These are phyloP conservation scores for Tolypocladium inflatum DNA, from an alignment of 2,329 filamentous ascomycete species.

Conservation along the genomic window DNA sequence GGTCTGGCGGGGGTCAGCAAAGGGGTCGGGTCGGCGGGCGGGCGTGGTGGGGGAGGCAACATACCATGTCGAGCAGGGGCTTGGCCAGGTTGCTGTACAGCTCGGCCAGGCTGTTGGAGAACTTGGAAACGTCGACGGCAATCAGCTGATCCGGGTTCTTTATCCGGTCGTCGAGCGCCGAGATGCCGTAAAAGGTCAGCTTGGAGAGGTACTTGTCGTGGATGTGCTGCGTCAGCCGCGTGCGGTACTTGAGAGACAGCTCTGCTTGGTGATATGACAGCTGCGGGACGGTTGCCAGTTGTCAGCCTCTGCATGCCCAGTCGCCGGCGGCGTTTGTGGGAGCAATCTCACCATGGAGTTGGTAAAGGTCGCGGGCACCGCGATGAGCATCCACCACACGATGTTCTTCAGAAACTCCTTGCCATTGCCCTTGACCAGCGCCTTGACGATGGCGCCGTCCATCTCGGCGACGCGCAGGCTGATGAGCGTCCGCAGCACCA, in stretches of 20 bases:
- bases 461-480: constrained; percentile 94
- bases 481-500: constrained; percentile 83
- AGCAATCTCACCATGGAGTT: constrained; percentile 77
- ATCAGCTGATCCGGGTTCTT: constrained; percentile 98
- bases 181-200: constrained; percentile 95
- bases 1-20: constrained; percentile 32
- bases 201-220: constrained; percentile 95
- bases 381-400: constrained; percentile 98
- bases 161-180: constrained; percentile 90
- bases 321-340: not conserved
- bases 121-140: constrained; percentile 91
- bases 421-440: constrained; percentile 80
- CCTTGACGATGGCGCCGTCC: constrained; percentile 89
- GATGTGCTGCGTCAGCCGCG: constrained; percentile 85
- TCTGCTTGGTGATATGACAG: constrained; percentile 95
- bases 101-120: constrained; percentile 90
- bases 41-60: constrained; percentile 6
- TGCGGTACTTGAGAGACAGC: constrained; percentile 84
- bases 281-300: constrained; percentile 39
- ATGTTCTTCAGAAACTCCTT: constrained; percentile 82
- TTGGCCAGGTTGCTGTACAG: constrained; percentile 96
- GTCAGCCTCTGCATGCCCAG: not conserved
- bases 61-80: constrained; percentile 81
- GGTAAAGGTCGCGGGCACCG: constrained; percentile 91
- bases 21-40: not conserved